Percentiles rank a stretch among this genome's conserved stretches.
These are phyloP conservation scores for Helotiales sp. DNA, from an alignment of 2,329 filamentous ascomycete genomes.

Conservation along the genomic window DNA sequence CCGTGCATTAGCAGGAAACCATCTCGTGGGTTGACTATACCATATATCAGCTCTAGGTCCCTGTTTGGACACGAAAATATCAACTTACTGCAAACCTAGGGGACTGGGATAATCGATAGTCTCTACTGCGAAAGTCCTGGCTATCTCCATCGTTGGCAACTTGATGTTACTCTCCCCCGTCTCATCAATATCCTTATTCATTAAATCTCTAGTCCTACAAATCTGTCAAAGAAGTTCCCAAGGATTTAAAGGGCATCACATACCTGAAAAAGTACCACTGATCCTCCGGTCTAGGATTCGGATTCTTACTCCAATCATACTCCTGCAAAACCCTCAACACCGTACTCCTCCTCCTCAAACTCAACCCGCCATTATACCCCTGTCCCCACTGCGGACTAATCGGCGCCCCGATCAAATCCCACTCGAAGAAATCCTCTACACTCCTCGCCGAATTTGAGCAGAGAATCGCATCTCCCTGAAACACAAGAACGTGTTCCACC, in stretches of 20 bases:
- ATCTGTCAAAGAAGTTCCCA: not conserved
- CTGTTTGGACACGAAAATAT: not conserved
- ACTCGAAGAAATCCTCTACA: constrained; percentile 37
- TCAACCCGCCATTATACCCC: constrained; percentile 40
- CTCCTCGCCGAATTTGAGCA: constrained; percentile 35
- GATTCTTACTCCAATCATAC: constrained; percentile 23
- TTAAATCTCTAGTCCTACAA: constrained; percentile 21
- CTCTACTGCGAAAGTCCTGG: constrained; percentile 32
- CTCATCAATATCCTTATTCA: constrained; percentile 17
- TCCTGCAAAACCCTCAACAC: constrained; percentile 33
- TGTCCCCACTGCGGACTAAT: constrained; percentile 31
- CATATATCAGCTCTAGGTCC: not conserved
- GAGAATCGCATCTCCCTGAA: constrained; percentile 37
- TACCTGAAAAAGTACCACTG: constrained; percentile 32
- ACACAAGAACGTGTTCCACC: constrained; percentile 35
- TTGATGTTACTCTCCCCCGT: constrained; percentile 18
- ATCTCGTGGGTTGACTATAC: constrained; percentile 26
- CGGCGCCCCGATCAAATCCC: constrained; percentile 40
- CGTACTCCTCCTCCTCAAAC: constrained; percentile 37
- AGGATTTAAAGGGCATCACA: not conserved
- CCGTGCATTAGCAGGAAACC: constrained; percentile 12
- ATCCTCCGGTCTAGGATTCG: constrained; percentile 26
- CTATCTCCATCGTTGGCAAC: constrained; percentile 30
- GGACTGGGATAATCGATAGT: constrained; percentile 30
- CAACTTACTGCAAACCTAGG: constrained; percentile 33